Evolutionary conservation across 306 rosid genomes (phyloP), one percentile per base, ranked within the genome.

Genomic region (Quercus agrifolia): DNA sequence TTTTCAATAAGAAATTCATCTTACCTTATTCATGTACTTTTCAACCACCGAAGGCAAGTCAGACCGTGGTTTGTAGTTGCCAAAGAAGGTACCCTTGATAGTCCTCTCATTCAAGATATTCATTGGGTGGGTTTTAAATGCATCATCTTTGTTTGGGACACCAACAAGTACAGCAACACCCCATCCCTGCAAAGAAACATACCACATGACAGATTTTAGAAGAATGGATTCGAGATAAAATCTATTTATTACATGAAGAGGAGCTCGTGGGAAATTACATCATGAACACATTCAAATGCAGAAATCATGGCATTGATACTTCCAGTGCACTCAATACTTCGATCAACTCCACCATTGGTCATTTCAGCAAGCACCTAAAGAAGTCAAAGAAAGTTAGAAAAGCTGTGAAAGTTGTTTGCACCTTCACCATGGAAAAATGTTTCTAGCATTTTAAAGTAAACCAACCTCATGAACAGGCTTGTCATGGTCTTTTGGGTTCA

Each of bases 151-250:
- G 82, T 5, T 93, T 35, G 95, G 97, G 57, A 93, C 97, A 30
- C 98, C 98, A 51, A 91, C 98, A 2, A 93, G 95, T 9, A 93
- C 98, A 38, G 97, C 98, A 74, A 90, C 90, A 52, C 97, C 98
- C 98, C 98, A 93, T 14, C 98, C 98, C 98, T 93, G 84, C 41
- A 3, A 49, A 11, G 54, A 49, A 12, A 49, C 17, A 49, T 49
- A 49, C 54, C 14, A 28, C 66, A 0, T 23, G 76, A 71, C 12
- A 15, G 18, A 6, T 33, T 74, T 13, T 46, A 10, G 54, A 25
- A 1, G 0, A 49, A 49, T 10, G 5, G 54, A 12, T 11, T 49
- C 1, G 14, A 49, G 54, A 10, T 49, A 49, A 12, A 49, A 49
- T 49, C 17, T 10, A 2, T 49, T 2, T 2, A 49, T 49, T 5